Base-by-base conservation (phyloP, 176 grass and related monocot genomes). In the Urochloa ruziziensis region DNA sequence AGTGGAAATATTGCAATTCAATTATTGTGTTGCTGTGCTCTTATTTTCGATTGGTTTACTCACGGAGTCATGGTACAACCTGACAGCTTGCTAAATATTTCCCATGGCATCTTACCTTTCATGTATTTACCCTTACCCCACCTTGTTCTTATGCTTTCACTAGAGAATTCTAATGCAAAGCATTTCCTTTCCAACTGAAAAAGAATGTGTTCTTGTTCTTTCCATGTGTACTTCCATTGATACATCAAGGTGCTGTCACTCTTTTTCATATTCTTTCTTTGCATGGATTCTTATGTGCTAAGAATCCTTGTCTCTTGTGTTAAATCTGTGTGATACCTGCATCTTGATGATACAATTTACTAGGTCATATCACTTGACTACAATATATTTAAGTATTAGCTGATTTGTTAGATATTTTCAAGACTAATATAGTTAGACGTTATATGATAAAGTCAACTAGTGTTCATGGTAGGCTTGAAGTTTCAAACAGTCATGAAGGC, bases 141-240 rank as follows among this genome's bases (percentile, higher is more conserved):
- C 36, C 18, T 72, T 74, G 74, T 48, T 85, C 56, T 59, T 79
- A 82, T 82, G 33, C 71, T 81, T 70, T 62, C 27, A 70, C 32
- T 47, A 64, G 35, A 85, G 36, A 23, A 70, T 85, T 85, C 34
- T 71, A 82, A 77, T 81, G 27, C 44, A 27, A 27, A 27, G 33
- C 63, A 85, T 46, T 71, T 60, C 44, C 16, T 33, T 70, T 61
- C 34, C 56, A 86, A 51, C 63, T 72, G 37, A 82, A 47, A 62
- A 82, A 37, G 74, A 77, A 86, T 86, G 46, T 2, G 35, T 18
- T 82, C 73, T 77, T 82, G 30, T 77, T 69, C 56, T 82, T 82
- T 46, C 27, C 56, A 65, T 39, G 46, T 66, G 47, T 70, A 43
- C 46, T 78, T 82, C 8, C 57, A 56, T 60, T 70, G 23, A 48